Evolutionary conservation across 2,329 filamentous ascomycete species (phyloP).

Genomic region (Tolypocladium album): DNA sequence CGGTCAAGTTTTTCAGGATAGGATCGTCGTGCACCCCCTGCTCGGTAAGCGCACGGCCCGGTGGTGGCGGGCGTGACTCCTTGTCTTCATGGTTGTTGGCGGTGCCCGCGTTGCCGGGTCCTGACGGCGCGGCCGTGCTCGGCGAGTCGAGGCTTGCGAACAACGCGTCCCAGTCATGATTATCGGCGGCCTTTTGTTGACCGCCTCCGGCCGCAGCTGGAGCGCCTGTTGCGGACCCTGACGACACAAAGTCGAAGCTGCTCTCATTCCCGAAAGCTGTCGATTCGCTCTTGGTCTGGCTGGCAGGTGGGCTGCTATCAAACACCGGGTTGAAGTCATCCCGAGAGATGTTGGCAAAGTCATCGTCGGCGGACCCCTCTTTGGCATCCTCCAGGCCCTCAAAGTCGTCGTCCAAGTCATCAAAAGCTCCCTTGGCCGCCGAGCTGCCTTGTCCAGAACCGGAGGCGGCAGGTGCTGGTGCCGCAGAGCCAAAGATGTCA

Average conservation of each 20-base stretch:
- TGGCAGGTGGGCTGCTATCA: slow-evolving; percentile 54
- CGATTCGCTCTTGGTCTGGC: slow-evolving; percentile 42
- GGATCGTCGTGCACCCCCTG: slow-evolving; percentile 81
- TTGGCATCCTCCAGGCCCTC: slow-evolving; percentile 77
- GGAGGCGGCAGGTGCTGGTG: slow-evolving; percentile 13
- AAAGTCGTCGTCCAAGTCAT: slow-evolving; percentile 71
- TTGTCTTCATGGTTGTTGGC: slow-evolving; percentile 5
- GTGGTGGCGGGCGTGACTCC: slow-evolving; percentile 15
- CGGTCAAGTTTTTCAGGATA: slow-evolving; percentile 77
- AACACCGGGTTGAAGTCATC: slow-evolving; percentile 78
- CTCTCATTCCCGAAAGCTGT: slow-evolving; percentile 42
- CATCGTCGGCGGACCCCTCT: slow-evolving; percentile 68
- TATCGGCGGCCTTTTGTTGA: slow-evolving; percentile 30
- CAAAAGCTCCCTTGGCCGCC: slow-evolving; percentile 45
- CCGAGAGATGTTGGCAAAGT: slow-evolving; percentile 64
- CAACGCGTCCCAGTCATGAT: slow-evolving; percentile 89
- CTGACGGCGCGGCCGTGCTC: slow-evolving; percentile 16
- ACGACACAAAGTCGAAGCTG: slow-evolving; percentile 47
- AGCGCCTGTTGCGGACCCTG: slow-evolving; percentile 18
- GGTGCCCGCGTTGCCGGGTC: slow-evolving; percentile 1
- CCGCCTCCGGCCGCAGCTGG: slow-evolving; percentile 27
- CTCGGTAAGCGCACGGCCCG: slow-evolving; percentile 59
- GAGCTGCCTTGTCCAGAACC: slow-evolving; percentile 14
- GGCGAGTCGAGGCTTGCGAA: slow-evolving; percentile 69
- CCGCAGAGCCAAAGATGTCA: slow-evolving; percentile 30